Percentiles rank a stretch among this genome's conserved stretches.
Conservation (phyloP, 192 early-diverging fungal species). For the Funneliformis geosporum region DNA sequence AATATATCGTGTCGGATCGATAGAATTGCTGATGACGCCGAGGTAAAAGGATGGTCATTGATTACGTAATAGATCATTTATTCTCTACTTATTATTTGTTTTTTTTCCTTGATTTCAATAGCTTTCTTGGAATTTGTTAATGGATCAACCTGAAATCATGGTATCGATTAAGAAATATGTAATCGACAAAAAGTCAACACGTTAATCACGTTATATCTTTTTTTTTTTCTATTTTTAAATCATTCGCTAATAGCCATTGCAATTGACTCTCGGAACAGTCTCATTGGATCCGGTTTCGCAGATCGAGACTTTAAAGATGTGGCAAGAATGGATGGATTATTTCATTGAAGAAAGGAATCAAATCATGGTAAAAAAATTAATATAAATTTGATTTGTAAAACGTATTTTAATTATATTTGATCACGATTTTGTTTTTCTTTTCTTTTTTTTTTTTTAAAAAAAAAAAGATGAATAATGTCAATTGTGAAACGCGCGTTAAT, state of each 20-base stretch:
- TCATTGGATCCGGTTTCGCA: background rate
- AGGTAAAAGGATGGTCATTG: background rate
- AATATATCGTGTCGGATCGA: background rate
- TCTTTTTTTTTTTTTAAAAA: no score
- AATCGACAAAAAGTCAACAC: no score
- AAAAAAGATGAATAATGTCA: background rate
- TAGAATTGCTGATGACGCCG: no score
- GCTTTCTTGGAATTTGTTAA: background rate
- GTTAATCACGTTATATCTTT: no score
- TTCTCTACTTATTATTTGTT: no score
- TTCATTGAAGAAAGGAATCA: slow-evolving; percentile 18
- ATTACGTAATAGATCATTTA: background rate
- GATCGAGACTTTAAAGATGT: background rate
- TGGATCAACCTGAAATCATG: background rate
- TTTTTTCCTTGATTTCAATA: background rate
- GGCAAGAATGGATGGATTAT: slow-evolving; percentile 17
- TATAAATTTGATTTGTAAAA: background rate
- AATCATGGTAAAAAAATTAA: background rate
- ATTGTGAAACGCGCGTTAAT: background rate
- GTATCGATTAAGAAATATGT: no score
- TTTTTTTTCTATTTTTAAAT: background rate
- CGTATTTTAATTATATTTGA: background rate
- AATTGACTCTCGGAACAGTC: background rate
- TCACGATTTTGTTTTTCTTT: background rate
- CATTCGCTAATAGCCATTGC: background rate